Evolutionary conservation across 805 yeast species (phyloP).

Genomic region (Lachancea sp.): DNA sequence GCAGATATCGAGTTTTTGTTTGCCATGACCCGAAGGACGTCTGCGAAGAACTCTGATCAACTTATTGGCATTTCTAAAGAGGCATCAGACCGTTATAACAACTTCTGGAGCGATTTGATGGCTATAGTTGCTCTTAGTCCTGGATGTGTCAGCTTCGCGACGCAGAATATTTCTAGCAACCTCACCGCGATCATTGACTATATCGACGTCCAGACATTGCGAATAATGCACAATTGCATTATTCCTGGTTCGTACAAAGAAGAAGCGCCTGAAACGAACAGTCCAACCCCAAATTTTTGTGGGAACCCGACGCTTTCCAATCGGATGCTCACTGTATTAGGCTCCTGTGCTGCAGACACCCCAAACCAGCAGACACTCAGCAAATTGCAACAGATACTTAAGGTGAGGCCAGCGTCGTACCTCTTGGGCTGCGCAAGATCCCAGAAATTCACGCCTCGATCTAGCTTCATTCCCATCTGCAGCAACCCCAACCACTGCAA

Average conservation of each 20-base stretch:
- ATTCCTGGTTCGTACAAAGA: constrained; percentile 1
- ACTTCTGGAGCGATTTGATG: constrained; percentile 13
- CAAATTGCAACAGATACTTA: constrained; percentile 16
- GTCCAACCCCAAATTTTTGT: not conserved
- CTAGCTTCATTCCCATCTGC: constrained; percentile 26
- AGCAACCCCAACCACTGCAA: constrained; percentile 18
- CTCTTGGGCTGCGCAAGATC: constrained; percentile 26
- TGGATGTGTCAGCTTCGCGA: constrained; percentile 8
- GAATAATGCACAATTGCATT: constrained; percentile 14
- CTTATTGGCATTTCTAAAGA: not conserved
- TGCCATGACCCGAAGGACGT: constrained; percentile 6
- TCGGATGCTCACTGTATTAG: constrained; percentile 6
- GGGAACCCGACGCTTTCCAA: not conserved
- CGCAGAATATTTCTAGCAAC: not conserved
- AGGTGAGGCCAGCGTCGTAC: constrained; percentile 21
- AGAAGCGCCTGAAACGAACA: not conserved
- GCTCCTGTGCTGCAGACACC: constrained; percentile 2
- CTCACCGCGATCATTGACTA: constrained; percentile 11
- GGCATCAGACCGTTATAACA: not conserved
- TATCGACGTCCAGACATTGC: constrained; percentile 20
- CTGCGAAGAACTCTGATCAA: not conserved
- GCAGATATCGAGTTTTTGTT: constrained; percentile 20
- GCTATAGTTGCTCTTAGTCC: constrained; percentile 15
- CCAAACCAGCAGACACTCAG: constrained; percentile 7
- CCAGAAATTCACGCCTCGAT: constrained; percentile 9